phyloP scores from a whole-genome alignment of 805 yeast species.

The Wickerhamomyces ciferrii region DNA sequence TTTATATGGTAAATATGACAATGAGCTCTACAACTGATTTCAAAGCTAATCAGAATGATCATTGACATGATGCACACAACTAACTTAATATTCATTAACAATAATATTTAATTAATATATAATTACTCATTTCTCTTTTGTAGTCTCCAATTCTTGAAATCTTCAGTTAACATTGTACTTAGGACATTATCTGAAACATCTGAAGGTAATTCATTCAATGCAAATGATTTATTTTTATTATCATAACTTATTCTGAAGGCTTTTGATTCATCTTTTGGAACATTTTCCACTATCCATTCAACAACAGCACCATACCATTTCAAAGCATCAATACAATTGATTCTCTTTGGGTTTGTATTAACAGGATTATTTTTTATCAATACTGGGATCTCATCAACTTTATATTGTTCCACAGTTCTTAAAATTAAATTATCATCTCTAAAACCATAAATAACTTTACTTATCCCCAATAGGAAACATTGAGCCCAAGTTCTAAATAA shows the following conservation, averaged over 20 bases:
- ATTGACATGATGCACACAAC: too few relatives aligned
- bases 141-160: conserved; percentile 50
- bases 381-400: conserved; percentile 75
- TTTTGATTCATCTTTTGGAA: conserved; percentile 49
- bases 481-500: conserved; percentile 88
- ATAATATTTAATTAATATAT: background rate
- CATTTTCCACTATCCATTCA: conserved; percentile 62
- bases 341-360: conserved; percentile 34
- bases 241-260: conserved; percentile 55
- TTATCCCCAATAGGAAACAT: conserved; percentile 82
- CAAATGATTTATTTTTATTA: conserved; percentile 46
- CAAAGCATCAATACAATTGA: conserved; percentile 73
- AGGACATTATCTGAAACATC: conserved; percentile 29
- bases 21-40: conserved; percentile 1
- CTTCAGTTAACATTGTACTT: conserved; percentile 40
- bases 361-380: conserved; percentile 49
- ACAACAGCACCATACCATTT: conserved; percentile 83
- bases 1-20: conserved; percentile 6
- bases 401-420: conserved; percentile 65
- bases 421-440: conserved; percentile 69
- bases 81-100: background rate
- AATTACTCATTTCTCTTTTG: conserved; percentile 1
- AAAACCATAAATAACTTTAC: conserved; percentile 79
- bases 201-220: conserved; percentile 41
- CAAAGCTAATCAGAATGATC: too few relatives aligned